A percentile compares a stretch with the other conserved stretches of the same genome.
These are phyloP conservation scores for Clonostachys rosea DNA, from an alignment of 2,329 filamentous ascomycete genomes.

Conservation along the genomic window DNA sequence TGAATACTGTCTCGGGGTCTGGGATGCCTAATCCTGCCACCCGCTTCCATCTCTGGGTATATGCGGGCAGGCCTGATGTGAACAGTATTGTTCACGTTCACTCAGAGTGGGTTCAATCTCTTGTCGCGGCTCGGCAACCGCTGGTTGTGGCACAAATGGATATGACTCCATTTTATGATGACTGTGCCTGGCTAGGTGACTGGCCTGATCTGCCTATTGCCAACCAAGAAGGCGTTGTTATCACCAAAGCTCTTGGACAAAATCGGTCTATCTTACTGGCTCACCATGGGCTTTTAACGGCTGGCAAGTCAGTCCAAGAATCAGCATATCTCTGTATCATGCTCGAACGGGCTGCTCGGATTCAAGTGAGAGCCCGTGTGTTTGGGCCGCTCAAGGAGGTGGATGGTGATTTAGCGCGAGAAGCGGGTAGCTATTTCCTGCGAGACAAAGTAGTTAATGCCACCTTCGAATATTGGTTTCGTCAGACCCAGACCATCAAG, in stretches of 20 bases:
- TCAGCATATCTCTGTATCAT: slow-evolving; percentile 1
- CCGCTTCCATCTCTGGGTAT: slow-evolving; percentile 4
- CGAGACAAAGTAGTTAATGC: neutral
- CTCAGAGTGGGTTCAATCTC: slow-evolving; percentile 2
- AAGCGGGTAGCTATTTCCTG: neutral
- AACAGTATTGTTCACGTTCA: slow-evolving; percentile 3
- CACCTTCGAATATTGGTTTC: slow-evolving; percentile 3
- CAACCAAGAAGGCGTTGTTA: slow-evolving; percentile 3
- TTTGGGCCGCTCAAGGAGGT: slow-evolving; percentile 2
- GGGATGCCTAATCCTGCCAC: slow-evolving; percentile 4
- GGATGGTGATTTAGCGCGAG: neutral
- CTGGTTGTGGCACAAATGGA: slow-evolving; percentile 5
- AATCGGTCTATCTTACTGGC: slow-evolving; percentile 1
- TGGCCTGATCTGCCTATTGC: slow-evolving; percentile 4
- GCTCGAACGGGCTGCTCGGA: slow-evolving; percentile 1
- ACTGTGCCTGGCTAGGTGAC: slow-evolving; percentile 2
- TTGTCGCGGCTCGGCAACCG: slow-evolving; percentile 2
- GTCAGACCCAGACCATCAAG: neutral
- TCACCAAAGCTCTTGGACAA: neutral
- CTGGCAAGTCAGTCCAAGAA: slow-evolving; percentile 1
- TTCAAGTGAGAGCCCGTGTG: slow-evolving; percentile 1
- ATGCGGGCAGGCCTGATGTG: neutral
- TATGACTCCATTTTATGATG: slow-evolving; percentile 2
- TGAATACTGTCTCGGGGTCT: slow-evolving; percentile 1
- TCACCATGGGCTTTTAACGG: slow-evolving; percentile 2